phyloP scores from a whole-genome alignment of 169 alveolate genomes.

The Plasmodium gaboni region DNA sequence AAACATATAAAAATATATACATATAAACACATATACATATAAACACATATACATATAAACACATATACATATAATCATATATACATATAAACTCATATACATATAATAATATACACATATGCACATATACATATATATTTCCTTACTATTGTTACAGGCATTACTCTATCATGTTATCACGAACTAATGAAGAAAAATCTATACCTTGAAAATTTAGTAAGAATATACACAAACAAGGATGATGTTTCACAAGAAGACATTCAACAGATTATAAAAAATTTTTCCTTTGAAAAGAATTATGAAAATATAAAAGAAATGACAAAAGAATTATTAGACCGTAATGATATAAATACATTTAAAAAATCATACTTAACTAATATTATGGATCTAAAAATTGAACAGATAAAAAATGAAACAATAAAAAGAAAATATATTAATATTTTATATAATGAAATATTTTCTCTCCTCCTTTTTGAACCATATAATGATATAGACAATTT shows the following conservation, averaged over 20 bases:
- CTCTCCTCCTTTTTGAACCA: slow-evolving; percentile 44
- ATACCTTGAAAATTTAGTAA: slow-evolving; percentile 32
- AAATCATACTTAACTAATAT: slow-evolving; percentile 9
- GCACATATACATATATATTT: not conserved
- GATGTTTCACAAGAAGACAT: slow-evolving; percentile 21
- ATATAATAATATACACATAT: not conserved
- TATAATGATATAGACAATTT: slow-evolving; percentile 33
- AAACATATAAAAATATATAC: not conserved
- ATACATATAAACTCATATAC: not conserved
- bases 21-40: not conserved
- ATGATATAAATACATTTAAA: slow-evolving; percentile 15
- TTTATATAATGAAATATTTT: slow-evolving; percentile 41
- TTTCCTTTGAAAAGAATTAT: slow-evolving; percentile 12
- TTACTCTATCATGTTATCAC: slow-evolving; percentile 22
- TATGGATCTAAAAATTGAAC: slow-evolving; percentile 26
- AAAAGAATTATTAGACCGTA: slow-evolving; percentile 1
- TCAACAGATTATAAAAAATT: not conserved
- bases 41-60: not conserved
- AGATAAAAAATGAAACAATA: slow-evolving; percentile 13
- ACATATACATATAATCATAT: not conserved
- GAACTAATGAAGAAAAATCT: slow-evolving; percentile 30
- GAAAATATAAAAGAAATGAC: slow-evolving; percentile 33
- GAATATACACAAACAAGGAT: not conserved
- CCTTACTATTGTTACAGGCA: slow-evolving; percentile 1
- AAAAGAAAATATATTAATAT: slow-evolving; percentile 32